A percentile compares a stretch with the other conserved stretches of the same genome.
Conservation (phyloP, 441 rosid genomes). For the Theobroma grandiflorum region DNA sequence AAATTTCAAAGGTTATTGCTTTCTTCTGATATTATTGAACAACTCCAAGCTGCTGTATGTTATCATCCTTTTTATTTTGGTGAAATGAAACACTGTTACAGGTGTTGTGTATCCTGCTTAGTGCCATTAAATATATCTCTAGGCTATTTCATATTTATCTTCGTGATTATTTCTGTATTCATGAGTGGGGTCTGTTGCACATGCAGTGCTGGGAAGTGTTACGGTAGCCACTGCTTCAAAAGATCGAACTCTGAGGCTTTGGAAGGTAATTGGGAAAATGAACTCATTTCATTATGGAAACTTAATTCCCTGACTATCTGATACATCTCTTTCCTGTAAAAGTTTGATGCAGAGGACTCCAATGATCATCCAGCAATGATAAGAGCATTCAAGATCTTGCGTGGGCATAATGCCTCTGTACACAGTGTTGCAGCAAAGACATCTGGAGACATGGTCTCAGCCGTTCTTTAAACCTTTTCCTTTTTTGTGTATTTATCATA, state of each 20-base stretch:
- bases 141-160: neutral
- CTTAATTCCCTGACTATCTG: conserved; percentile 11
- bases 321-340: conserved; percentile 35
- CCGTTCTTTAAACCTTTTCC: conserved; percentile 16
- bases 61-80: conserved; percentile 2
- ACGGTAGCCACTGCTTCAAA: conserved; percentile 87
- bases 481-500: neutral
- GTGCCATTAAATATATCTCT: neutral
- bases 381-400: conserved; percentile 77
- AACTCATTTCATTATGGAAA: conserved; percentile 13
- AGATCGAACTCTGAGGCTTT: conserved; percentile 88
- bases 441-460: conserved; percentile 76
- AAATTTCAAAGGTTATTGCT: neutral
- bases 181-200: conserved; percentile 9
- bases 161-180: conserved; percentile 10
- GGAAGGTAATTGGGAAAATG: conserved; percentile 69
- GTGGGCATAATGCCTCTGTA: conserved; percentile 89
- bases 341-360: conserved; percentile 66
- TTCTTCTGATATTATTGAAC: too few relatives aligned
- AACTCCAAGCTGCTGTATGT: neutral
- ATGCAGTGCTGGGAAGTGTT: conserved; percentile 55
- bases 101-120: neutral
- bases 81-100: neutral
- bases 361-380: conserved; percentile 54
- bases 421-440: conserved; percentile 77